phyloP scores from a whole-genome alignment of 345 rosid species.

The Combretum micranthum region DNA sequence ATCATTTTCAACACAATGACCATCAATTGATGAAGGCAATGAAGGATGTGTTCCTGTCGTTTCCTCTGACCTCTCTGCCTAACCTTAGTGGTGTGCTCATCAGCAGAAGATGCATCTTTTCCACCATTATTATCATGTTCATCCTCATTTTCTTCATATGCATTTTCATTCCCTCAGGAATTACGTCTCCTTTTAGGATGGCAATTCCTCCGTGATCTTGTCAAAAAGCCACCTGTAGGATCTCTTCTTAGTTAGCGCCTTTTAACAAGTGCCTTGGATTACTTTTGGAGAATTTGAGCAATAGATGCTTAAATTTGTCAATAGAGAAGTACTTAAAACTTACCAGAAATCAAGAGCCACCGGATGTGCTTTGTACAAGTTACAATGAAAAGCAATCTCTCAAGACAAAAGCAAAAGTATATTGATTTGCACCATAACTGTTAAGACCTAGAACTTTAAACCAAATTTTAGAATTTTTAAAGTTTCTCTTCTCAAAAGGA shows the following conservation, averaged over 20 bases:
- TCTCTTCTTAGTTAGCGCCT: conserved; percentile 58
- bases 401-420: background rate
- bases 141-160: conserved; percentile 69
- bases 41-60: conserved; percentile 33
- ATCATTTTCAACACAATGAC: conserved; percentile 42
- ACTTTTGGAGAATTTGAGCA: conserved; percentile 71
- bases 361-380: background rate
- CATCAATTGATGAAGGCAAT: conserved; percentile 57
- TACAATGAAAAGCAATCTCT: too few relatives aligned
- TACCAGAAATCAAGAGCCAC: background rate
- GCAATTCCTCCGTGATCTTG: conserved; percentile 50
- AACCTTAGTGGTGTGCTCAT: conserved; percentile 46
- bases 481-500: too few relatives aligned
- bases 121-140: conserved; percentile 54
- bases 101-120: conserved; percentile 74
- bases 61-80: conserved; percentile 48
- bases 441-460: too few relatives aligned
- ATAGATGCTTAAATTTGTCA: conserved; percentile 87
- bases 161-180: conserved; percentile 44
- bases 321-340: background rate
- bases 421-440: too few relatives aligned
- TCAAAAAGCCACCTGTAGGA: conserved; percentile 19
- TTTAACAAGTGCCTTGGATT: conserved; percentile 70
- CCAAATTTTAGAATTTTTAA: too few relatives aligned
- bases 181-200: conserved; percentile 51